Base-by-base conservation (phyloP, 352 stramenopile species). In the Globisporangium canariense region DNA sequence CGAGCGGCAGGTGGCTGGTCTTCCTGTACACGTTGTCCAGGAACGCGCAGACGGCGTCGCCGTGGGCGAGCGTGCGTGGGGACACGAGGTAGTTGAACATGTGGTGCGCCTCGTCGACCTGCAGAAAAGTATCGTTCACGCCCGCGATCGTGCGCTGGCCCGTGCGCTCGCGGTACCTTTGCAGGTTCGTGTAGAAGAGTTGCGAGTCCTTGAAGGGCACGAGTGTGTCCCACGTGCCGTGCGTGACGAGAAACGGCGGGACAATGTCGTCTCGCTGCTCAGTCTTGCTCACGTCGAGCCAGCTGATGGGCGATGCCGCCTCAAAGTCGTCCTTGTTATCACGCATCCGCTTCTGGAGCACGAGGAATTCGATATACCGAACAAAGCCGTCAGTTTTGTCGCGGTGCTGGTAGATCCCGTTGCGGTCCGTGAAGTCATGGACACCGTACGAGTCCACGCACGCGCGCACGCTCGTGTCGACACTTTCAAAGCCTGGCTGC, bases 401-500 rank as follows among this genome's bases (percentile, higher is more conserved):
- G 30, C 77, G 78, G 61, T 83, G 75, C 34, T 73, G 75, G 61
- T 86, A 91, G 68, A 88, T 69, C 7, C 82, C 82, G 25, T 83
- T 72, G 2, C 84, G 81, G 52, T 93, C 84, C 13, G 73, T 83
- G 60, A 93, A 81, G 50, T 93, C 84, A 58, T 93, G 84, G 41
- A 90, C 78, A 18, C 84, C 84, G 51, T 91, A 93, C n/a, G 71
- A 77, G 59, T 93, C 84, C 49, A 93, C 71, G 38, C 84, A 93
- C 4, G 67, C 84, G 14, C 76, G 70, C 1, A 93, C 79, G 38
- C 78, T 89, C 14, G 83, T 91, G 63, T 93, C 83, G 0, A 91
- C 71, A 8, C 85, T 68, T 69, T 93, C 83, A 59, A 93, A 93
- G 5, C 83, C 84, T 1, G 83, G 83, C 60, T 93, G 83, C 7